Percentiles rank a stretch among this genome's conserved stretches.
Conservation (phyloP, 2,329 filamentous ascomycete species). For the Fusarium subglutinans region DNA sequence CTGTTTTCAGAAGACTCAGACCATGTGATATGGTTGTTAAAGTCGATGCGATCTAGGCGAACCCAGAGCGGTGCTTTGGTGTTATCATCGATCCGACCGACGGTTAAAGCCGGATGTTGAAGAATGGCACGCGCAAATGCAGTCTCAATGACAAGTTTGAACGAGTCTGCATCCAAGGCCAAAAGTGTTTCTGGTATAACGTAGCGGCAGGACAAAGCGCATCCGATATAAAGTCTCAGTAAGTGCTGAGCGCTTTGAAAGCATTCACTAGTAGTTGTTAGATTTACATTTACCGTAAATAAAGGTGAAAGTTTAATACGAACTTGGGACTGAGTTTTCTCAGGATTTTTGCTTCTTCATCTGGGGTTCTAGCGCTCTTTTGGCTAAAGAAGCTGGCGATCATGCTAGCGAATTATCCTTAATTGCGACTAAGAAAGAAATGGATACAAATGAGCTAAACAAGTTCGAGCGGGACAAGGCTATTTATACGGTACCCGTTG, state of each 20-base stretch:
- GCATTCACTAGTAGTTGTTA: neutral
- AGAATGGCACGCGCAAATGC: neutral
- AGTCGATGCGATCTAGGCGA: neutral
- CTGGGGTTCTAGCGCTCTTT: neutral
- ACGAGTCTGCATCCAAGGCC: neutral
- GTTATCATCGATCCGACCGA: neutral
- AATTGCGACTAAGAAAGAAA: neutral
- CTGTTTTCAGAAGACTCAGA: neutral
- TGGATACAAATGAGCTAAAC: neutral
- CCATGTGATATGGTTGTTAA: neutral
- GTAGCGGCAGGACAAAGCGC: neutral
- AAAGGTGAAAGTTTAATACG: neutral
- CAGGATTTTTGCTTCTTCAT: neutral
- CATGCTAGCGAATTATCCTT: accelerated
- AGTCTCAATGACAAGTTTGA: neutral
- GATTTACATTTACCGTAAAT: neutral
- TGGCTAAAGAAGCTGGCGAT: neutral
- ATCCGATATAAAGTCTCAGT: neutral
- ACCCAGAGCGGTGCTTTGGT: neutral
- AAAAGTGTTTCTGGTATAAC: neutral
- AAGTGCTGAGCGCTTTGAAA: neutral
- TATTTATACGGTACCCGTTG: neutral
- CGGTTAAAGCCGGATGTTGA: neutral
- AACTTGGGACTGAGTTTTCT: neutral
- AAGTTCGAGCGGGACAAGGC: neutral